Base-by-base conservation (phyloP, 2,329 filamentous ascomycete genomes). In the Rhexocercosporidium sp. region DNA sequence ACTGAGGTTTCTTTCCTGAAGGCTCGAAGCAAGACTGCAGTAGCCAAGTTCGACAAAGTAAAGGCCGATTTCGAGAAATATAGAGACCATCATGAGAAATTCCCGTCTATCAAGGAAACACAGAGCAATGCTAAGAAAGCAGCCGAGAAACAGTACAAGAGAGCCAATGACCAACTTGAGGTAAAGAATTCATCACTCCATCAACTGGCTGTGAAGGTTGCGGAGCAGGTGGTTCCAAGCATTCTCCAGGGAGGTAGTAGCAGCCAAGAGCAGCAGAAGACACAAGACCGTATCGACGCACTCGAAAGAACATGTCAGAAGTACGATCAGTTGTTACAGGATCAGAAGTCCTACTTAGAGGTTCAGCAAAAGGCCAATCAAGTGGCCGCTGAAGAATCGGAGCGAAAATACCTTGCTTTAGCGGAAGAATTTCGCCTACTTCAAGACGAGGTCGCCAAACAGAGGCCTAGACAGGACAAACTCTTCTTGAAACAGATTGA, bases 31-130 rank as follows among this genome's bases (percentile, higher is more conserved):
- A 47, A 29, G 3, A 27, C 37, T 39, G 64, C 67, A n/a, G 62
- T 53, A 51, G 60, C 54, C 11, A 31, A 51, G 11, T 16, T 66
- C 2, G 44, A 67, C 3, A 66, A 68, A 31, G 49, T 65, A 20
- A 46, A 46, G 5, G 34, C 44, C 8, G 69, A 70, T 1, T 66
- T 60, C 41, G 56, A 62, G n/a, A 68, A 67, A 37, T 64, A 46
- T 6, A 66, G 68, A 39, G 14, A 14, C 22, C 34, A 66, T 20
- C 69, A 70, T 41, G 71, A 68, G 3, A 68, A 67, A 39, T 73
- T 65, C 46, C 68, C 71, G 0, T 54, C 65, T 18, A 69, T 64
- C 7, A 69, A 68, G 44, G 65, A 72, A 22, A 51, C 59, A 27
- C 69, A 73, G 57, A 59, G 27, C 27, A 25, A 39, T 5, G 64